A percentile compares a stretch with the other conserved stretches of the same genome.
Evolutionary conservation across 2,329 filamentous ascomycete species (phyloP).

Genomic region (Thelonectria olida): DNA sequence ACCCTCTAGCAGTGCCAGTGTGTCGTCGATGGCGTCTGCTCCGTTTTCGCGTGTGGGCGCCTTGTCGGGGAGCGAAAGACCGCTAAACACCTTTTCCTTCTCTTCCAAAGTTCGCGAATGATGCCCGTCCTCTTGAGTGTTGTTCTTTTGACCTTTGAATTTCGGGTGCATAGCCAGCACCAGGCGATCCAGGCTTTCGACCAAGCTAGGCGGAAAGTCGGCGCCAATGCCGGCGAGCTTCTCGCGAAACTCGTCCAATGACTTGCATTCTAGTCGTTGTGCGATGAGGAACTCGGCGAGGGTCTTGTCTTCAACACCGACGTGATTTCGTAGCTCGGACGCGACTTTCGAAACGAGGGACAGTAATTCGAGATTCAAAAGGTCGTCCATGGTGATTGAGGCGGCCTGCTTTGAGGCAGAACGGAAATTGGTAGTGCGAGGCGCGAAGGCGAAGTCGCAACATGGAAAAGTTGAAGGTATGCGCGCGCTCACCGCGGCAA

Average conservation of each 20-base stretch:
- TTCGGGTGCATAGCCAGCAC: constrained; percentile 91
- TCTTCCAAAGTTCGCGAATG: constrained; percentile 64
- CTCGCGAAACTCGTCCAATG: constrained; percentile 77
- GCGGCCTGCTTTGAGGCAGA: constrained; percentile 32
- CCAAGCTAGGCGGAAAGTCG: constrained; percentile 83
- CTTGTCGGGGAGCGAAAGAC: constrained; percentile 86
- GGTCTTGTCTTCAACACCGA: constrained; percentile 92
- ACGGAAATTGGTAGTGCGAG: constrained; percentile 8
- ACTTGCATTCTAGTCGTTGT: constrained; percentile 80
- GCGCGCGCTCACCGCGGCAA: constrained; percentile 23
- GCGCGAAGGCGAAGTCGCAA: constrained; percentile 13
- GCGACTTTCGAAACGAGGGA: constrained; percentile 95
- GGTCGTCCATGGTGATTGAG: constrained; percentile 77
- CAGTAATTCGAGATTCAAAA: constrained; percentile 89
- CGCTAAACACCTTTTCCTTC: constrained; percentile 90
- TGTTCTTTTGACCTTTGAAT: constrained; percentile 70
- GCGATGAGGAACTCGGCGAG: constrained; percentile 96
- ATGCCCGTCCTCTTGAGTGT: constrained; percentile 50
- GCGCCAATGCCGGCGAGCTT: constrained; percentile 80
- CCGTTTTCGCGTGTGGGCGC: constrained; percentile 51
- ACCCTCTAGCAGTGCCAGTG: constrained; percentile 88
- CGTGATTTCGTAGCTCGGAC: constrained; percentile 91
- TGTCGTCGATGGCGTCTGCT: constrained; percentile 85
- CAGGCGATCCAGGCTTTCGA: constrained; percentile 91
- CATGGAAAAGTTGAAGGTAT: constrained; percentile 17